These are phyloP conservation scores for Urostyla sp. DNA, from an alignment of 73 alveolate species.

Conservation along the genomic window DNA sequence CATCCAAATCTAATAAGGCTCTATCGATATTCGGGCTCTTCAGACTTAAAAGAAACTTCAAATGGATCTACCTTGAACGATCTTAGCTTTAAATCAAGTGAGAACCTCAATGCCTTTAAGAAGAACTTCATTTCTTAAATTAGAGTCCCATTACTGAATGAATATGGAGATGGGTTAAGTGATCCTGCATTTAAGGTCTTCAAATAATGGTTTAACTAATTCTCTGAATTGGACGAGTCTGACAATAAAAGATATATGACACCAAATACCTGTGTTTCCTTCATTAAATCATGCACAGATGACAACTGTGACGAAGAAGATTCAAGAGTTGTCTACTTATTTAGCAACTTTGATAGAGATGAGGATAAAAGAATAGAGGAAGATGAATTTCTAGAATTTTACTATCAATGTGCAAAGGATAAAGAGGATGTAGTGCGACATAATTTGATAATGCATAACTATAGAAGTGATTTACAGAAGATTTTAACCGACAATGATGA, in stretches of 20 bases:
- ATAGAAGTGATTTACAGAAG: conserved; percentile 77
- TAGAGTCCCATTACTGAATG: conserved; percentile 43
- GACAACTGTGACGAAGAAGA: conserved; percentile 79
- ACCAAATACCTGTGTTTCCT: conserved; percentile 72
- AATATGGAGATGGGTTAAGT: conserved; percentile 62
- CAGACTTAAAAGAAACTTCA: conserved; percentile 78
- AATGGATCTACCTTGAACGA: conserved; percentile 89
- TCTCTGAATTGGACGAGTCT: conserved; percentile 63
- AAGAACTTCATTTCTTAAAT: background rate
- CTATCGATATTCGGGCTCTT: conserved; percentile 56
- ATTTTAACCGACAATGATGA: background rate
- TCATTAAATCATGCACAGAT: conserved; percentile 83
- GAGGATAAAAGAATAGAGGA: conserved; percentile 67
- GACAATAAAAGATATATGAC: conserved; percentile 61
- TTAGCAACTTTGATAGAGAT: conserved; percentile 73
- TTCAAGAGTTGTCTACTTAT: conserved; percentile 61
- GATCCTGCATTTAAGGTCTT: conserved; percentile 74
- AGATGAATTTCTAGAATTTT: conserved; percentile 77
- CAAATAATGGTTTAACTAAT: conserved; percentile 69
- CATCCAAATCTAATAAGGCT: conserved; percentile 55
- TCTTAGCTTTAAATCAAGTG: conserved; percentile 71
- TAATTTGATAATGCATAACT: conserved; percentile 75
- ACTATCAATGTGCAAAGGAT: conserved; percentile 62
- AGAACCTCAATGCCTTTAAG: conserved; percentile 36
- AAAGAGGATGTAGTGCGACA: conserved; percentile 83